These are phyloP conservation scores for Mycena pura DNA, from an alignment of 768 basidiomycete species.

Conservation along the genomic window DNA sequence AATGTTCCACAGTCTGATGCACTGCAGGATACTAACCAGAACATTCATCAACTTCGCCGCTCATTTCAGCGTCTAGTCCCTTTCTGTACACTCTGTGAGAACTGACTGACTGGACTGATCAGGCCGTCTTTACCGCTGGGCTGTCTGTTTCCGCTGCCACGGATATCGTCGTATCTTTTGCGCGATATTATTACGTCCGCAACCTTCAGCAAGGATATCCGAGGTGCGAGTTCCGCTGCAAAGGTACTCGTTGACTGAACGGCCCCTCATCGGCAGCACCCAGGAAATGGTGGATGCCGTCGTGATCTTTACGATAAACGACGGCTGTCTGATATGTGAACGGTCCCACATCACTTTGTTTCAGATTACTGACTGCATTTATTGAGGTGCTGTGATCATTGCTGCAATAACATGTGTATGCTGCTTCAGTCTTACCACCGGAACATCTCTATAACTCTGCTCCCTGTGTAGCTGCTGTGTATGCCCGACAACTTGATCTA, in stretches of 20 bases:
- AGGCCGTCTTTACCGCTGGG: too few species aligned
- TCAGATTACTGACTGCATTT: too few species aligned
- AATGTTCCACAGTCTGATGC: too few species aligned
- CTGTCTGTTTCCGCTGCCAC: constrained; percentile 18
- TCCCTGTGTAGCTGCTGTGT: neutral
- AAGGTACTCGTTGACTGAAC: too few species aligned
- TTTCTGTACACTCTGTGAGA: too few species aligned
- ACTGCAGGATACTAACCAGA: constrained; percentile 5
- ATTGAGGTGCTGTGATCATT: constrained; percentile 15
- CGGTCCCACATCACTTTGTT: neutral
- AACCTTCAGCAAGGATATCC: constrained; percentile 20
- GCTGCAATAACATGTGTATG: constrained; percentile 6
- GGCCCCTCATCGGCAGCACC: constrained; percentile 8
- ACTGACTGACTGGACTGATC: too few species aligned
- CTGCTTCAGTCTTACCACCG: neutral
- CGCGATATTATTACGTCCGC: constrained; percentile 21
- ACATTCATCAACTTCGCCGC: constrained; percentile 1
- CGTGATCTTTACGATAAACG: constrained; percentile 15
- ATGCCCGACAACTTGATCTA: constrained; percentile 17
- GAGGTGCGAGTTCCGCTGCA: neutral
- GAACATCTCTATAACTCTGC: too few species aligned
- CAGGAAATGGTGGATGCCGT: constrained; percentile 18
- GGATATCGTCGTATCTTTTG: constrained; percentile 16
- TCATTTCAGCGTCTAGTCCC: neutral
- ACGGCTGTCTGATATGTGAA: constrained; percentile 11